Base-by-base conservation (phyloP, 75 land plant genomes). In the Cryptomeria japonica region DNA sequence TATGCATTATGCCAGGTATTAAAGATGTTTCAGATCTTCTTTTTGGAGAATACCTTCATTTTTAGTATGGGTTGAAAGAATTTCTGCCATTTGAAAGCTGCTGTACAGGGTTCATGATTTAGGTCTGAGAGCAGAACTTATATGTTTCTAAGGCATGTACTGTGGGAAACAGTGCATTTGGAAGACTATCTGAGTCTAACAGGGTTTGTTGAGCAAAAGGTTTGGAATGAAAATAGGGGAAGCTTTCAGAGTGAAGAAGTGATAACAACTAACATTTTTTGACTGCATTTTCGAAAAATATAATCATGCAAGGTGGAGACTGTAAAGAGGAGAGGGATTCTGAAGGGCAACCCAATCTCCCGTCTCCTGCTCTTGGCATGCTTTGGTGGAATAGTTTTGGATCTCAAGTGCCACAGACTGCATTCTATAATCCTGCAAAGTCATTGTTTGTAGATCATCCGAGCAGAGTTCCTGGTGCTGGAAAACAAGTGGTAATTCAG, bases 371-470 rank as follows among this genome's bases (percentile, higher is more conserved):
- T 25, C 49, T 44, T 80, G 51, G 32, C 31, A 80, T 80, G 51
- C 49, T n/a, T 42, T 80, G 84, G 84, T 80, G 84, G 84, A 80
- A 80, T 80, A 47, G 84, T 28, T 80, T 25, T 80, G 84, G 84
- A 44, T 44, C 84, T 80, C 84, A 80, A 44, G 28, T 80, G 39
- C 49, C 84, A 25, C 84, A 80, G 47, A 13, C 84, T 80, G 46
- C 84, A 80, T 80, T 42, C 31, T 80, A 41, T 44, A 12, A 32
- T 44, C 84, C 84, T 80, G 47, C 22, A 11, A 80, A 80, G 84
- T 44, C 84, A 44, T 80, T 80, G 31, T 44, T 80, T 44, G 22
- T 28, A 44, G 84, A 80, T 11, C 84, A 80, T 41, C 47, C 84
- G 9, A 44, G 49, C 47, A 80, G 84, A 80, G 31, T 80, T 80